These are phyloP conservation scores for Pseudonectria buxi DNA, from an alignment of 2,329 filamentous ascomycete genomes.

Conservation along the genomic window DNA sequence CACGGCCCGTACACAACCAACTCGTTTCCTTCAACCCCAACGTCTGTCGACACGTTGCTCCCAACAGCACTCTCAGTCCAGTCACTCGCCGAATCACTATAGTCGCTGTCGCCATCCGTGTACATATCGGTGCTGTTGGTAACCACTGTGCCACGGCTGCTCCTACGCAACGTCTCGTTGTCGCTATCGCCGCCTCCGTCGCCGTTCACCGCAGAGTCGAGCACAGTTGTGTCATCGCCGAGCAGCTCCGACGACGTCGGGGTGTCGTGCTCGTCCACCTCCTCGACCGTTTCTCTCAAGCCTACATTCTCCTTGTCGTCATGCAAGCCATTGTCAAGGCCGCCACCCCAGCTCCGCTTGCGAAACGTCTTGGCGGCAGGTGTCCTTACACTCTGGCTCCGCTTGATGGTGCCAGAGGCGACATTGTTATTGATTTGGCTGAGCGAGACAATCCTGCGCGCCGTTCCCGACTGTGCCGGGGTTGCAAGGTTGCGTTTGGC, in stretches of 20 bases:
- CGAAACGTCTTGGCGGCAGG: slow-evolving; percentile 45
- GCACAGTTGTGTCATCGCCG: slow-evolving; percentile 20
- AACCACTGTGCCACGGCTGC: slow-evolving; percentile 42
- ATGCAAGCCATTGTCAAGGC: slow-evolving; percentile 40
- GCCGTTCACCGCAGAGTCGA: slow-evolving; percentile 13
- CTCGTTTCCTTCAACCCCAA: slow-evolving; percentile 25
- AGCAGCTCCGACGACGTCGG: slow-evolving; percentile 14
- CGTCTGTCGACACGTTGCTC: slow-evolving; percentile 15
- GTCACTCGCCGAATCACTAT: slow-evolving; percentile 39
- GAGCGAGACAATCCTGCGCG: slow-evolving; percentile 79
- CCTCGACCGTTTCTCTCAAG: slow-evolving; percentile 58
- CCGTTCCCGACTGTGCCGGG: slow-evolving; percentile 47
- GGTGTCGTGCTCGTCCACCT: slow-evolving; percentile 33
- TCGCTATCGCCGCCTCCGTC: slow-evolving; percentile 38
- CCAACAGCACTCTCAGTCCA: slow-evolving; percentile 41
- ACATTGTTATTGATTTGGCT: slow-evolving; percentile 81
- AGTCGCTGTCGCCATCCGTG: slow-evolving; percentile 30
- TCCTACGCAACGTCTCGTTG: slow-evolving; percentile 41
- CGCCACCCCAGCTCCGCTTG: slow-evolving; percentile 64
- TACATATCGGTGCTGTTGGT: slow-evolving; percentile 33
- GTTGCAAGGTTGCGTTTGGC: slow-evolving; percentile 42
- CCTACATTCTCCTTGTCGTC: slow-evolving; percentile 54
- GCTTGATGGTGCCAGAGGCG: slow-evolving; percentile 57
- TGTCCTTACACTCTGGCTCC: slow-evolving; percentile 71
- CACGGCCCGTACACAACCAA: slow-evolving; percentile 29